Evolutionary conservation across 2,329 filamentous ascomycete genomes (phyloP).

Genomic region (Teratosphaeria viscida): DNA sequence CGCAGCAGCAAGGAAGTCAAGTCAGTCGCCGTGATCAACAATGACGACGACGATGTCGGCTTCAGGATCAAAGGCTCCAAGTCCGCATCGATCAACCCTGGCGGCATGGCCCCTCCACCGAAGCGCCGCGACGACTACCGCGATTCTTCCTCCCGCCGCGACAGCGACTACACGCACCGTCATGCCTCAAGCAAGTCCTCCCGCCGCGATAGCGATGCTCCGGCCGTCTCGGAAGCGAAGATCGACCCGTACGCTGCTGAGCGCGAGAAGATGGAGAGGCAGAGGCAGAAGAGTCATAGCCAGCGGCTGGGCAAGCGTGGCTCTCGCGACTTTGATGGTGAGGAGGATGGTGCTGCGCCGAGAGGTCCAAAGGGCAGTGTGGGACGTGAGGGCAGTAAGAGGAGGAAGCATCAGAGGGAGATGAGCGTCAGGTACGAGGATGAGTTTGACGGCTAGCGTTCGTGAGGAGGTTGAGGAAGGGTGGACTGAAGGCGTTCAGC

Average conservation of each 20-base stretch:
- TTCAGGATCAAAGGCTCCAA: conserved; percentile 39
- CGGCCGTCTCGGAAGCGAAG: conserved; percentile 6
- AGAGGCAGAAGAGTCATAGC: conserved; percentile 52
- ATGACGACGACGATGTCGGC: conserved; percentile 28
- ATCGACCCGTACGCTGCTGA: conserved; percentile 25
- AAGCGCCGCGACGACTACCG: conserved; percentile 3
- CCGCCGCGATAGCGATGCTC: not conserved
- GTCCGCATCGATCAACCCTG: conserved; percentile 17
- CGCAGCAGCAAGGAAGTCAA: conserved; percentile 23
- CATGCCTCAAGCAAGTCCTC: not conserved
- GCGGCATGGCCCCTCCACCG: conserved; percentile 17
- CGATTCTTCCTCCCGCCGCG: conserved; percentile 2
- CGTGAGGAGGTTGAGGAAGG: not conserved
- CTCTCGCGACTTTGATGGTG: conserved; percentile 12
- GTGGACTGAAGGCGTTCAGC: not conserved
- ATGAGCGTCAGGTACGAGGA: conserved; percentile 7
- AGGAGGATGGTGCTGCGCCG: conserved; percentile 25
- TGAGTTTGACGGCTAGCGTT: conserved; percentile 2
- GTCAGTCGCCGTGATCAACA: conserved; percentile 13
- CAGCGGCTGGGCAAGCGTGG: conserved; percentile 34
- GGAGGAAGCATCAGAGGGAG: conserved; percentile 2
- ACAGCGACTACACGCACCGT: not conserved
- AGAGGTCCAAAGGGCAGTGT: conserved; percentile 40
- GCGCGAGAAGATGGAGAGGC: conserved; percentile 43
- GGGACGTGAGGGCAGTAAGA: not conserved